Percentiles rank a stretch among this genome's conserved stretches.
These are phyloP conservation scores for Panellus pusillus DNA, from an alignment of 768 basidiomycete species.

Conservation along the genomic window DNA sequence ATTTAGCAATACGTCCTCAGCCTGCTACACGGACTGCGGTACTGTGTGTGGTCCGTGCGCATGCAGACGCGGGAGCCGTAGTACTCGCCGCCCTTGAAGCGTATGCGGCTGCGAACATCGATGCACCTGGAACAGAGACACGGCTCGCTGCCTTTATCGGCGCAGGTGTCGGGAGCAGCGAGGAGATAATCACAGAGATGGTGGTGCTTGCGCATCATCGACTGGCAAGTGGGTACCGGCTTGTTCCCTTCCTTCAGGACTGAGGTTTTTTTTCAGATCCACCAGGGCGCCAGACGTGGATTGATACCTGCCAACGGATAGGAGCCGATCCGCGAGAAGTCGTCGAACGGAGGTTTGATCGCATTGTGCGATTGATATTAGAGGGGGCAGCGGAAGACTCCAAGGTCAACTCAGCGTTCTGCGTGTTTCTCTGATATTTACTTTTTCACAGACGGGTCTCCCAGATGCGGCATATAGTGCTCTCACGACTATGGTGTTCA, in stretches of 20 bases:
- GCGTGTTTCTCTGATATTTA: neutral
- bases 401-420: slow-evolving; percentile 39
- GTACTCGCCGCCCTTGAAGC: slow-evolving; percentile 11
- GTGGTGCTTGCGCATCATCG: slow-evolving; percentile 19
- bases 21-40: slow-evolving; percentile 15
- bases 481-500: slow-evolving; percentile 74
- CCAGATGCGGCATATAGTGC: slow-evolving; percentile 73
- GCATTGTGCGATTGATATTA: slow-evolving; percentile 49
- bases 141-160: slow-evolving; percentile 17
- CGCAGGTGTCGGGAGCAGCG: slow-evolving; percentile 14
- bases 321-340: slow-evolving; percentile 65
- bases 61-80: slow-evolving; percentile 8
- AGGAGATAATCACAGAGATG: slow-evolving; percentile 13
- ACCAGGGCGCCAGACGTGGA: slow-evolving; percentile 63
- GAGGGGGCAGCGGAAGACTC: slow-evolving; percentile 43
- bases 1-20: slow-evolving; percentile 19
- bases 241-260: slow-evolving; percentile 34
- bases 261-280: slow-evolving; percentile 28
- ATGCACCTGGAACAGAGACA: slow-evolving; percentile 9
- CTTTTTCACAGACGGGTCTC: slow-evolving; percentile 42
- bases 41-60: slow-evolving; percentile 15
- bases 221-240: slow-evolving; percentile 33
- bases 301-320: slow-evolving; percentile 75
- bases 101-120: slow-evolving; percentile 12
- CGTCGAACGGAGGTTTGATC: slow-evolving; percentile 49